Evolutionary conservation across 2,329 filamentous ascomycete genomes (phyloP).

Genomic region (Aspergillaceae sp.): DNA sequence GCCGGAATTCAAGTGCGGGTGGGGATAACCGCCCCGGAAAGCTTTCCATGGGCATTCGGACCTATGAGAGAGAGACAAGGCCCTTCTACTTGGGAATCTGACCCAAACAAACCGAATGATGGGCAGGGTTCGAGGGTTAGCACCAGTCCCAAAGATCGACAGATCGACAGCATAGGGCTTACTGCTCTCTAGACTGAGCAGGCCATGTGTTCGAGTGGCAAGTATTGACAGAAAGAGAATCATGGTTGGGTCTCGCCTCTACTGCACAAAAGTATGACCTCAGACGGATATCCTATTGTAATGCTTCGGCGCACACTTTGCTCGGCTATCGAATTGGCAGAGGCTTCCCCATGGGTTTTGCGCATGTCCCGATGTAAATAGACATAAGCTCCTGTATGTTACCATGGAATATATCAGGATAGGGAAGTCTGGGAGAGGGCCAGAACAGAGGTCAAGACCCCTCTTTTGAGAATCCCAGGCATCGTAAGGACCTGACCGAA

Average conservation of each 20-base stretch:
- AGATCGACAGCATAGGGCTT: background rate
- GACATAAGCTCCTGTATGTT: background rate
- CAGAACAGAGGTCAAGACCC: background rate
- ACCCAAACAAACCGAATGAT: background rate
- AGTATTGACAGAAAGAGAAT: slow-evolving; percentile 1
- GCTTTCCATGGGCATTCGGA: background rate
- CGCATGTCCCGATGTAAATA: background rate
- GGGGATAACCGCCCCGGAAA: slow-evolving; percentile 1
- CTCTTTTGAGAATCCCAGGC: background rate
- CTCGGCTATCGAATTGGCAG: background rate
- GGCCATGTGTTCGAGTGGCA: slow-evolving; percentile 1
- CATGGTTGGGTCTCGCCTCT: background rate
- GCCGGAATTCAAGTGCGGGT: slow-evolving; percentile 5
- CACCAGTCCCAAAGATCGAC: background rate
- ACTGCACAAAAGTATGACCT: background rate
- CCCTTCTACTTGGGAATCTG: background rate
- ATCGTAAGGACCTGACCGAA: background rate
- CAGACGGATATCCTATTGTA: background rate
- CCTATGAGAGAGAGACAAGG: background rate
- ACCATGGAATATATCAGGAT: background rate
- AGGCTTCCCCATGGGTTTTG: background rate
- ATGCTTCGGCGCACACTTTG: background rate
- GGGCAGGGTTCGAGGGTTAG: background rate
- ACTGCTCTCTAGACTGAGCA: background rate
- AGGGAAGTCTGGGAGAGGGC: background rate